Evolutionary conservation across 257 asterid species (phyloP).

Genomic region (Salvia miltiorrhiza): DNA sequence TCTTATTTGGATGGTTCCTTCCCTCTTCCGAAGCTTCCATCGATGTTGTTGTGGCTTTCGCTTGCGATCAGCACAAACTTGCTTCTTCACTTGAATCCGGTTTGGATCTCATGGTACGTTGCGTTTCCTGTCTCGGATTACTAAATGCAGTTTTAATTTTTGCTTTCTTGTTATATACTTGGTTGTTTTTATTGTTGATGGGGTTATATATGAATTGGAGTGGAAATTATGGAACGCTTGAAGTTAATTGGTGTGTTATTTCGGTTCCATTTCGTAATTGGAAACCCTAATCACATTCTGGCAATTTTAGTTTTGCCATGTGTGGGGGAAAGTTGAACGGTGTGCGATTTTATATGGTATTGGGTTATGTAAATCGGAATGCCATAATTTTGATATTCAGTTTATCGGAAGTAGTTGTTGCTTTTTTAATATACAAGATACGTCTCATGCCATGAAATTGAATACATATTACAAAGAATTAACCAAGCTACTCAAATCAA

Average conservation of each 20-base stretch:
- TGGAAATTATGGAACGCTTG: neutral
- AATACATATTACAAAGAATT: too few relatives aligned
- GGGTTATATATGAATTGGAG: neutral
- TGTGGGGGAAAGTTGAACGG: neutral
- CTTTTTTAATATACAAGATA: too few relatives aligned
- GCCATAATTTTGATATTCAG: neutral
- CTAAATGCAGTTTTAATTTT: neutral
- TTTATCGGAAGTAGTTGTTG: too few relatives aligned
- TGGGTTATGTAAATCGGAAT: neutral
- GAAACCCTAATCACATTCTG: conserved; percentile 17
- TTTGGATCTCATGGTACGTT: conserved; percentile 52
- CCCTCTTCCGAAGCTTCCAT: conserved; percentile 49
- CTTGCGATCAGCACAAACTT: conserved; percentile 39
- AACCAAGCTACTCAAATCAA: too few relatives aligned
- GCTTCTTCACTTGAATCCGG: conserved; percentile 24
- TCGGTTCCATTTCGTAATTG: neutral
- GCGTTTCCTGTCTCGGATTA: neutral
- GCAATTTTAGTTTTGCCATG: neutral
- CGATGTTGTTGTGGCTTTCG: conserved; percentile 71
- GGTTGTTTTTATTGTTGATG: conserved; percentile 3
- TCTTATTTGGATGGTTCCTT: conserved; percentile 78
- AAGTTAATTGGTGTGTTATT: neutral
- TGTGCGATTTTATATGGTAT: neutral
- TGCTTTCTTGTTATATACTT: neutral
- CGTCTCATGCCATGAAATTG: too few relatives aligned